Conservation (phyloP, 2,329 filamentous ascomycete species). For the Fusarium drepaniforme region DNA sequence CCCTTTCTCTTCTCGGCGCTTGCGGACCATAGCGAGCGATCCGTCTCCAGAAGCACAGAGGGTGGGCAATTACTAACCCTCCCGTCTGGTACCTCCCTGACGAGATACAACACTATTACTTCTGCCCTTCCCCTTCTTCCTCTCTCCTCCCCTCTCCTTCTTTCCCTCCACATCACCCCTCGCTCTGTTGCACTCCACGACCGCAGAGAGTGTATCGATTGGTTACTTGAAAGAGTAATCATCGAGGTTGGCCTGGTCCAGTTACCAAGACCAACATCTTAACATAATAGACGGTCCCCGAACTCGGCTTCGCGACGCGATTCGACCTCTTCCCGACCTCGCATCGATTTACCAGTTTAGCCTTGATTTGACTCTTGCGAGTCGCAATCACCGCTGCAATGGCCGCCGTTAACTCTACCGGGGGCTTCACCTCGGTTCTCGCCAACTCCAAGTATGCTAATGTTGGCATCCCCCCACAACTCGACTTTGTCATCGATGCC, state of each 20-base stretch:
- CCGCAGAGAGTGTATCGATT: conserved; percentile 29
- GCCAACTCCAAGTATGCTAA: conserved; percentile 68
- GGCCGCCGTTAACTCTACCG: conserved; percentile 71
- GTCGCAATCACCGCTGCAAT: conserved; percentile 49
- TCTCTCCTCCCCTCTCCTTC: conserved; percentile 4
- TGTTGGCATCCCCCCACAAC: conserved; percentile 65
- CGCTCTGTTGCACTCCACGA: conserved; percentile 1
- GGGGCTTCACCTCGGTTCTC: conserved; percentile 77
- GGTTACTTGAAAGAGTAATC: conserved; percentile 24
- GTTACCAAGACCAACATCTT: not conserved
- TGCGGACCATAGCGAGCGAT: conserved; percentile 16
- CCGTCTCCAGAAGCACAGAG: conserved; percentile 11
- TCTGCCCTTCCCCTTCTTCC: conserved; percentile 1
- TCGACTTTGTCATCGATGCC: conserved; percentile 67
- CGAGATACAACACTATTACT: conserved; percentile 1
- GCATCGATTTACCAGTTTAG: not conserved
- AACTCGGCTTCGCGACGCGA: conserved; percentile 26
- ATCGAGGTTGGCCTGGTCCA: conserved; percentile 3
- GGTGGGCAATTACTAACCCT: conserved; percentile 34
- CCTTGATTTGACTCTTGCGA: conserved; percentile 6
- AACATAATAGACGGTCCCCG: not conserved
- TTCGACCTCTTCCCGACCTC: conserved; percentile 4
- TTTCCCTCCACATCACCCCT: conserved; percentile 2
- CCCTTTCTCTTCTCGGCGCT: conserved; percentile 18
- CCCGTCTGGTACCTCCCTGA: not conserved